These are phyloP conservation scores for Populus nigra DNA, from an alignment of 345 rosid genomes.

Conservation along the genomic window DNA sequence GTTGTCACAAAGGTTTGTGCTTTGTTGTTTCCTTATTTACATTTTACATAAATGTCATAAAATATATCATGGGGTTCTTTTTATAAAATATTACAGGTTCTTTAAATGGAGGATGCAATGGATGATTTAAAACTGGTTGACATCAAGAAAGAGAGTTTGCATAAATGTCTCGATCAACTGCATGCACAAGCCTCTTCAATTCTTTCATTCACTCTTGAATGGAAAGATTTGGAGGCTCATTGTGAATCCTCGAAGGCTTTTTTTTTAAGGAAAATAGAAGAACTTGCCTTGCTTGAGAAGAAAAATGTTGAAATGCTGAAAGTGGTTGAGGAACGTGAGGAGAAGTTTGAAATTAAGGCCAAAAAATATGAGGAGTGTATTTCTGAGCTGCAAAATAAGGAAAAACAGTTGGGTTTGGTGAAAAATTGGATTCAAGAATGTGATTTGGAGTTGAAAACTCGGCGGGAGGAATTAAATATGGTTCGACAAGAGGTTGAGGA, in stretches of 20 bases:
- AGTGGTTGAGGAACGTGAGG: not conserved
- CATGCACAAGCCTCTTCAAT: conserved; percentile 26
- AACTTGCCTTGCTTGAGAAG: conserved; percentile 9
- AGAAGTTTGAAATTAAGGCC: conserved; percentile 1
- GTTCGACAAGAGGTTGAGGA: conserved; percentile 7
- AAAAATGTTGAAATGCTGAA: not conserved
- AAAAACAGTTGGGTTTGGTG: conserved; percentile 12
- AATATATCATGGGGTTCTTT: not conserved
- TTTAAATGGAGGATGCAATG: conserved; percentile 4
- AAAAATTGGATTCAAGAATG: conserved; percentile 8
- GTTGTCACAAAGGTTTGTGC: too few relatives aligned
- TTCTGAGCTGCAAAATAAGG: conserved; percentile 12
- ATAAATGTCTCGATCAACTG: conserved; percentile 18
- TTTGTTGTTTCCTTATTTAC: too few relatives aligned
- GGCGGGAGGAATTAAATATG: not conserved
- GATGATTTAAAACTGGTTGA: conserved; percentile 10
- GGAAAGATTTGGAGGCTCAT: conserved; percentile 36
- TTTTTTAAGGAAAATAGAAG: conserved; percentile 3
- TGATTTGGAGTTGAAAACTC: not conserved
- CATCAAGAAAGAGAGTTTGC: conserved; percentile 19
- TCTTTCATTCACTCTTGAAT: conserved; percentile 22
- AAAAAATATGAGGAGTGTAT: not conserved
- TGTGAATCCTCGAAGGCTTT: conserved; percentile 5
- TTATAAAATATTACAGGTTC: not conserved
- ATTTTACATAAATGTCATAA: too few relatives aligned